phyloP scores from a whole-genome alignment of 2,329 filamentous ascomycete genomes.

The Verticillium klebahnii region DNA sequence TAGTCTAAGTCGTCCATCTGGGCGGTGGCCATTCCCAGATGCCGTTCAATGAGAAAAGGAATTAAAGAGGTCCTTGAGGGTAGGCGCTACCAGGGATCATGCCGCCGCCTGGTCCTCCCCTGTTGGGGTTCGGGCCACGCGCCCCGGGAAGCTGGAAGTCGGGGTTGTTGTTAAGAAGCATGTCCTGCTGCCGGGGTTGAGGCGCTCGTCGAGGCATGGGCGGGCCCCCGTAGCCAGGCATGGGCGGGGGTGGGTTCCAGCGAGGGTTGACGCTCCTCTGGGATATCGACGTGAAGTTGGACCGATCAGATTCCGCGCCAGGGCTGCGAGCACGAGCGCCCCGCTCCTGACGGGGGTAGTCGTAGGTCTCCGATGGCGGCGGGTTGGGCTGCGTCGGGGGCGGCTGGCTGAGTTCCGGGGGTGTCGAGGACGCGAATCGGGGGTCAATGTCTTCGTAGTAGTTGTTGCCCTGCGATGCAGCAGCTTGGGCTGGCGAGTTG shows the following conservation, averaged over 20 bases:
- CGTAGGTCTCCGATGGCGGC: constrained; percentile 44
- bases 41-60: background rate
- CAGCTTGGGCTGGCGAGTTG: constrained; percentile 27
- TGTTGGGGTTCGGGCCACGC: constrained; percentile 21
- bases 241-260: constrained; percentile 60
- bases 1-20: background rate
- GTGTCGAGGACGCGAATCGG: constrained; percentile 58
- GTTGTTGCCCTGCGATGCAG: constrained; percentile 26
- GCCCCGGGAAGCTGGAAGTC: constrained; percentile 70
- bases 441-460: constrained; percentile 97
- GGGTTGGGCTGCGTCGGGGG: constrained; percentile 10
- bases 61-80: constrained; percentile 29
- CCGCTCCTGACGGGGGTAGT: constrained; percentile 51
- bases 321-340: constrained; percentile 59
- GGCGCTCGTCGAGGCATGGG: constrained; percentile 33
- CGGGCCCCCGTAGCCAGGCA: constrained; percentile 37
- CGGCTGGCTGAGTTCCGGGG: constrained; percentile 16
- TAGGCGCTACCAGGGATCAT: constrained; percentile 53
- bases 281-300: constrained; percentile 84
- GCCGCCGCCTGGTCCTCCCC: constrained; percentile 28
- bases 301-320: constrained; percentile 66
- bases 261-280: constrained; percentile 85
- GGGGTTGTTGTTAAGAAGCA: constrained; percentile 74
- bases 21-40: background rate
- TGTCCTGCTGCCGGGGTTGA: constrained; percentile 55